Evolutionary conservation across 306 rosid genomes (phyloP), one percentile per base, ranked within the genome.

Genomic region (Cucumis hystrix): DNA sequence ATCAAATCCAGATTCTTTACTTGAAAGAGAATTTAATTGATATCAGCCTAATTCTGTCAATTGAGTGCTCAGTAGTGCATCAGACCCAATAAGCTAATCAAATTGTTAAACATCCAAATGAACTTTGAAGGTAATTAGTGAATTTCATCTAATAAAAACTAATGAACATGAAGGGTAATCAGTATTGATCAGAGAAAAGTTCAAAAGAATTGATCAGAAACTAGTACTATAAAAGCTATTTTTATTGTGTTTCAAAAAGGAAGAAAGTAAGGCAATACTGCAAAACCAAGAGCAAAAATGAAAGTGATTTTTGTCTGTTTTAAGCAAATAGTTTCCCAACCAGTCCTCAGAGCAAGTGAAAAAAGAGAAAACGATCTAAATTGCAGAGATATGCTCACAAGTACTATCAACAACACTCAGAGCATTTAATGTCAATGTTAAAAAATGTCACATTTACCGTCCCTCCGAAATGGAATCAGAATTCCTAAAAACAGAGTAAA

Each of bases 361-460:
- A 60, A 43, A 41, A 61, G 12, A 76, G 23, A 76, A 76, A 76
- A 59, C 20, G 43, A 76, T 76, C 70, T 15, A 47, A 17, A 76
- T 73, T 21, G 39, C 79, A 60, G 79, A 76, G 79, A 76, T 76
- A 62, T 58, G 79, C 67, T 76, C 20, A 41, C 10, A 25, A 76
- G 71, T 76, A 76, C 79, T 6, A 45, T 60, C 23, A 76, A 21
- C 58, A 62, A 76, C 41, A 58, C 79, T n/a, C 69, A 76, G 45
- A 51, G 60, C 76, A 73, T 73, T 73, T 73, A 73, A 52, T 73
- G 62, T 28, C 62, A 25, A 40, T 37, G 55, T 84, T 91, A 5
- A 89, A 84, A 10, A 94, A 74, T 7, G 93, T 37, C 68, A 58
- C 43, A 10, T 14, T 51, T 23, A 56, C 28, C 63, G 49, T 33